A percentile compares a stretch with the other conserved stretches of the same genome.
Conservation (phyloP, 2,329 filamentous ascomycete genomes). For the Blastomyces emzantsi region DNA sequence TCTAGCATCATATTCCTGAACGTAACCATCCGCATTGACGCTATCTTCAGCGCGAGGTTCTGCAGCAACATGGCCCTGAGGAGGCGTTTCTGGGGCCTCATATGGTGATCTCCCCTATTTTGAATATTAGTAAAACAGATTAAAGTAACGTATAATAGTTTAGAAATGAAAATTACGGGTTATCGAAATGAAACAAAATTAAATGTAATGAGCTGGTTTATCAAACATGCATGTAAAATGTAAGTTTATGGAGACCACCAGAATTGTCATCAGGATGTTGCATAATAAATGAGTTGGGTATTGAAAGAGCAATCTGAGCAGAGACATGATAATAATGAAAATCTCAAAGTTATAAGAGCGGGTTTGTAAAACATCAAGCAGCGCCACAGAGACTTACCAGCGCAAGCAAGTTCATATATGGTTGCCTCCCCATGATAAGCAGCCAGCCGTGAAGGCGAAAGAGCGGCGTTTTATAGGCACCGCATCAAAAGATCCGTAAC, state of each 20-base stretch:
- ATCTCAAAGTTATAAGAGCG: neutral
- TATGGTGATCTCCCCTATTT: slow-evolving; percentile 39
- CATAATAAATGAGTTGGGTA: no score
- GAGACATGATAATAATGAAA: neutral
- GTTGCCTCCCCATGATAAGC: slow-evolving; percentile 36
- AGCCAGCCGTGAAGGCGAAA: neutral
- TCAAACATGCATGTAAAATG: neutral
- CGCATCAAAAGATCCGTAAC: neutral
- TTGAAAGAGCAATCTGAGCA: neutral
- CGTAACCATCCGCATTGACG: slow-evolving; percentile 34
- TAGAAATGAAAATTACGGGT: neutral
- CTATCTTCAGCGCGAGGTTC: slow-evolving; percentile 20
- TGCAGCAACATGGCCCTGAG: slow-evolving; percentile 18
- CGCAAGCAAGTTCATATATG: slow-evolving; percentile 38
- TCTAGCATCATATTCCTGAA: slow-evolving; percentile 40
- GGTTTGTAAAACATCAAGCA: neutral
- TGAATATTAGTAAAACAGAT: slow-evolving; percentile 13
- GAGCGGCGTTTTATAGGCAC: neutral
- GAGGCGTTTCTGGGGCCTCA: slow-evolving; percentile 31
- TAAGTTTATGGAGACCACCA: neutral
- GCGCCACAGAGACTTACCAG: slow-evolving; percentile 30
- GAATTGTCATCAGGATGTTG: neutral
- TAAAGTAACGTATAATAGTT: neutral
- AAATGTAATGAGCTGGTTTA: neutral
- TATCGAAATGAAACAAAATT: neutral